phyloP scores from a whole-genome alignment of 1,284 basidiomycete species.

The Rhizoctonia solani region DNA sequence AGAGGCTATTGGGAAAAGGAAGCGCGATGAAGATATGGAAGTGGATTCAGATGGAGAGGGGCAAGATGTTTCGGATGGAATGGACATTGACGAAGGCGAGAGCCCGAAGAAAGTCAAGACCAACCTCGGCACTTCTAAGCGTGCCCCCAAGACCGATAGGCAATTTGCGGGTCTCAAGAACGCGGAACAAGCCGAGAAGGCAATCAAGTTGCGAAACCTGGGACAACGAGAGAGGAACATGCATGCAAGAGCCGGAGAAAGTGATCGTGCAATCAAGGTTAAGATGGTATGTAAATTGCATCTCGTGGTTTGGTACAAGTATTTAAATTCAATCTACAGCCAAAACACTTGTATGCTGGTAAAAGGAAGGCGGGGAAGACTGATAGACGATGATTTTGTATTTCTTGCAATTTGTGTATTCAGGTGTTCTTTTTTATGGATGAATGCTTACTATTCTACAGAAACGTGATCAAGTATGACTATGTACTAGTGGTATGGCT shows the following conservation, averaged over 20 bases:
- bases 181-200: constrained; percentile 75
- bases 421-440: neutral
- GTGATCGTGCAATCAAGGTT: constrained; percentile 76
- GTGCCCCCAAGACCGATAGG: constrained; percentile 71
- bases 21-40: constrained; percentile 53
- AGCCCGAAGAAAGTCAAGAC: constrained; percentile 64
- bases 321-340: constrained; percentile 53
- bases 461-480: no score
- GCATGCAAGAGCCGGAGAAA: constrained; percentile 87
- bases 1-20: constrained; percentile 67
- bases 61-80: constrained; percentile 42
- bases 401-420: neutral
- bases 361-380: constrained; percentile 90
- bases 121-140: constrained; percentile 56
- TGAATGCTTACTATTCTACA: constrained; percentile 1
- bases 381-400: constrained; percentile 62
- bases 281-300: constrained; percentile 66
- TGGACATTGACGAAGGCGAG: constrained; percentile 52
- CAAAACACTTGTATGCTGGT: constrained; percentile 84
- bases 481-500: no score
- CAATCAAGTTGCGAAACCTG: constrained; percentile 78
- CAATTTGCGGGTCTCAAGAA: constrained; percentile 80
- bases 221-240: constrained; percentile 84
- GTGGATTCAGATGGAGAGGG: constrained; percentile 59
- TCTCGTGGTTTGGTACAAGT: constrained; percentile 42